Evolutionary conservation across 768 basidiomycete genomes (phyloP), one percentile per base, ranked within the genome.

Genomic region (Guyanaporus albipodus): DNA sequence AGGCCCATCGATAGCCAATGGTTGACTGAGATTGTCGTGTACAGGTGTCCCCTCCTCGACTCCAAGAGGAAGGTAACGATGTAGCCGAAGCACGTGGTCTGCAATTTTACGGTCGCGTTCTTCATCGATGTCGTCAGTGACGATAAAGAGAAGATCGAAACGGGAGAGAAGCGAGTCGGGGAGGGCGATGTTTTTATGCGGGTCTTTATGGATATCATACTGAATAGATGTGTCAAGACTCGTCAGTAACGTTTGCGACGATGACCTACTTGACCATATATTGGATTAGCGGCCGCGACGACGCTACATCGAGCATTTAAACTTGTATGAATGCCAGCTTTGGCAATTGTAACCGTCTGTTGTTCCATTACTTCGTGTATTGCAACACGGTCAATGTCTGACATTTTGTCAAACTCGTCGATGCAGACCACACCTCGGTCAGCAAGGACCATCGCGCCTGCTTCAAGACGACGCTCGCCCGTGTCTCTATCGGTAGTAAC

Each of bases 281-380:
- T 96, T 3, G 96, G 96, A 66, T 98, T 99, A 27, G 96, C 96
- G 28, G 96, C 96, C 18, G 96, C 96, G 40, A 99, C 83, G 37
- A 99, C 96, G 56, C 91, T 95, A 66, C 96, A 98, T 33, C 96
- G 81, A 5, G 96, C 96, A 67, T 99, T 99, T 58, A 99, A 76
- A 64, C 88, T 93, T 0, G 96, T 99, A 63, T 98, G 96, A 55
- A 99, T 99, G 48, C 96, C 96, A 11, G 96, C 96, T 62, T 99
- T 99, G 38, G 96, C 96, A 54, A 99, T 99, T 8, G 96, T 98
- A 38, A 99, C 95, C 0, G 96, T 99, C 64, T 99, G 96, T 67
- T 97, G 95, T 65, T 98, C 96, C 96, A 99, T 99, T 62, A 98
- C 96, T 80, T 99, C 96, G 70, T 99, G 96, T 59, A 99, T 99